Percentiles rank a stretch among this genome's conserved stretches.
These are phyloP conservation scores for Apiotrichum gamsii DNA, from an alignment of 1,284 basidiomycete species.

Conservation along the genomic window DNA sequence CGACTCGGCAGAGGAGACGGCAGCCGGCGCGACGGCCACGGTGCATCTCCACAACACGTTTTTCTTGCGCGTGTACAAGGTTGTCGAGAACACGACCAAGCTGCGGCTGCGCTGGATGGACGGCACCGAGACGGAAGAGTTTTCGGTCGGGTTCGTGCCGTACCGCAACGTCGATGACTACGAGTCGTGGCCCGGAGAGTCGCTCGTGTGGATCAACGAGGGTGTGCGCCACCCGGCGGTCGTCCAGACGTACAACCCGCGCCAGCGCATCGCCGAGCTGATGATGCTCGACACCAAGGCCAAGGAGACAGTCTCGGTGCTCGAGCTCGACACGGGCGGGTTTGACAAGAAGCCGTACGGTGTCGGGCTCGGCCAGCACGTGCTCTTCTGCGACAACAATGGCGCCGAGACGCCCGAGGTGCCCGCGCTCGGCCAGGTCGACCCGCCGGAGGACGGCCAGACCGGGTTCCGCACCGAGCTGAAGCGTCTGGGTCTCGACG, in stretches of 20 bases:
- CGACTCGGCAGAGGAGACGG: constrained; percentile 13
- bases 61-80: constrained; percentile 56
- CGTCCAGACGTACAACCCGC: constrained; percentile 69
- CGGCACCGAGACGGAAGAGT: constrained; percentile 58
- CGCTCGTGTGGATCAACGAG: constrained; percentile 78
- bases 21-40: constrained; percentile 19
- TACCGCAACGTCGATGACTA: constrained; percentile 55
- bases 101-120: constrained; percentile 85
- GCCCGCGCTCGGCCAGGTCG: constrained; percentile 31
- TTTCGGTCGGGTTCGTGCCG: constrained; percentile 65
- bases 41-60: constrained; percentile 37
- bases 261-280: constrained; percentile 60
- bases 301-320: constrained; percentile 65
- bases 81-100: constrained; percentile 63
- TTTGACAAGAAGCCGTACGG: constrained; percentile 57
- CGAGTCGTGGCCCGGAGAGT: constrained; percentile 70
- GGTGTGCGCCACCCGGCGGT: constrained; percentile 60
- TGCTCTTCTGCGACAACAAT: constrained; percentile 56
- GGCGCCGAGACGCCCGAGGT: constrained; percentile 32
- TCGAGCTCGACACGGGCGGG: constrained; percentile 71
- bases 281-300: constrained; percentile 30
- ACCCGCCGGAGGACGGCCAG: constrained; percentile 22
- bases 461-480: constrained; percentile 20
- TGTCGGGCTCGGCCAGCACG: constrained; percentile 72
- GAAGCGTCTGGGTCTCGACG: constrained; percentile 16